These are phyloP conservation scores for Panicum hallii DNA, from an alignment of 202 grass and related monocot species.

Conservation along the genomic window DNA sequence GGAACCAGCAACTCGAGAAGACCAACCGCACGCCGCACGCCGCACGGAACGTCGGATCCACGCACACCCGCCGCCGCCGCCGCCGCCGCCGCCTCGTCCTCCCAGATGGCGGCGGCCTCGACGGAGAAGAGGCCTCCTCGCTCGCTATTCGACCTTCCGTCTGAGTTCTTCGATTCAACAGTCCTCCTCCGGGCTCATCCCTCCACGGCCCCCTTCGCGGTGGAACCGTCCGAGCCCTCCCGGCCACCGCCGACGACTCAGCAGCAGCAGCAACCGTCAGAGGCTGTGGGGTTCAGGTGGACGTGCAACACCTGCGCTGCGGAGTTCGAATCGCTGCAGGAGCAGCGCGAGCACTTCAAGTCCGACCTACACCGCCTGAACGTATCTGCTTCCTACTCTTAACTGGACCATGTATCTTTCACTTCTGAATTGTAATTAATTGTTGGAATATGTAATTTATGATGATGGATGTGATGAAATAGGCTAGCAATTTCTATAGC, in stretches of 20 bases:
- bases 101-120: slow-evolving; percentile 64
- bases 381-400: slow-evolving; percentile 43
- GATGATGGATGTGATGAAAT: background rate
- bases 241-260: slow-evolving; percentile 9
- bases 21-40: background rate
- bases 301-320: slow-evolving; percentile 86
- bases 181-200: slow-evolving; percentile 56
- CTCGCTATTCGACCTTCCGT: slow-evolving; percentile 76
- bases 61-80: background rate
- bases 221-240: slow-evolving; percentile 45
- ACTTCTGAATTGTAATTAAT: background rate
- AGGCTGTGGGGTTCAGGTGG: slow-evolving; percentile 59
- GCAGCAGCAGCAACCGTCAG: slow-evolving; percentile 25
- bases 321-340: slow-evolving; percentile 87
- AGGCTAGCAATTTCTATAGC: background rate
- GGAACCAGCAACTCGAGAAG: background rate
- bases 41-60: slow-evolving; percentile 43
- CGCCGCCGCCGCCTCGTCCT: background rate
- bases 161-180: slow-evolving; percentile 72
- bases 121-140: slow-evolving; percentile 62
- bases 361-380: slow-evolving; percentile 95
- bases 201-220: slow-evolving; percentile 34
- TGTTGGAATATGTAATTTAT: background rate
- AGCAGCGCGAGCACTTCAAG: slow-evolving; percentile 97
- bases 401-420: background rate